phyloP scores from a whole-genome alignment of 169 alveolate genomes.

The Plasmodium berghei region DNA sequence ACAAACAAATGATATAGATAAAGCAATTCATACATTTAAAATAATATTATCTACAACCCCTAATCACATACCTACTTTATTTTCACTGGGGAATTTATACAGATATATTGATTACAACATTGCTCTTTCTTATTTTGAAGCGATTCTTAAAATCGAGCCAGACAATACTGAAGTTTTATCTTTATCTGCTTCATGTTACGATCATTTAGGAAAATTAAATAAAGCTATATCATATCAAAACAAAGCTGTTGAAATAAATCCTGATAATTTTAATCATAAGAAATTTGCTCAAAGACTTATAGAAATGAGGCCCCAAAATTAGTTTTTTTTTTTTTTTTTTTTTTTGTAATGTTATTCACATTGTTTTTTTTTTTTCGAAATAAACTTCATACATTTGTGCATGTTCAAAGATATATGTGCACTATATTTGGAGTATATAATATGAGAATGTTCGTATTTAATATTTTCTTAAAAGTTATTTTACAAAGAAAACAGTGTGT shows the following conservation, averaged over 20 bases:
- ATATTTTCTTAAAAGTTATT: too few species aligned
- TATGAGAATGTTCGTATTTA: too few species aligned
- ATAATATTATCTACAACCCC: slow-evolving; percentile 27
- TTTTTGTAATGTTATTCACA: background rate
- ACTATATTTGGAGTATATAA: too few species aligned
- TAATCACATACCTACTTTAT: slow-evolving; percentile 61
- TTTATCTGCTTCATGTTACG: slow-evolving; percentile 62
- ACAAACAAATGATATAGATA: slow-evolving; percentile 66
- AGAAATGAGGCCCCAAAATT: slow-evolving; percentile 54
- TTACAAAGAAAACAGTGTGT: too few species aligned
- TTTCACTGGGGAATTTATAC: slow-evolving; percentile 66
- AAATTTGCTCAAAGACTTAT: slow-evolving; percentile 74
- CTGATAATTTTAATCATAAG: slow-evolving; percentile 73
- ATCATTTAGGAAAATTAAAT: slow-evolving; percentile 59
- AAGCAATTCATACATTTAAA: slow-evolving; percentile 64
- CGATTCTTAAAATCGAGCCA: slow-evolving; percentile 73
- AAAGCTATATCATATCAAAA: slow-evolving; percentile 73
- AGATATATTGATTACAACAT: slow-evolving; percentile 61
- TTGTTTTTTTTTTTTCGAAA: slow-evolving; percentile 6
- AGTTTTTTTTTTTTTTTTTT: background rate
- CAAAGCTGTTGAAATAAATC: slow-evolving; percentile 70
- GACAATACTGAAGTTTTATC: slow-evolving; percentile 69
- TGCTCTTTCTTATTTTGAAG: slow-evolving; percentile 70
- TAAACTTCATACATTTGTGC: background rate
- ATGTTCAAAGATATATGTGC: too few species aligned